Base-by-base conservation (phyloP, 2,329 filamentous ascomycete species). In the Cryphonectria japonica region DNA sequence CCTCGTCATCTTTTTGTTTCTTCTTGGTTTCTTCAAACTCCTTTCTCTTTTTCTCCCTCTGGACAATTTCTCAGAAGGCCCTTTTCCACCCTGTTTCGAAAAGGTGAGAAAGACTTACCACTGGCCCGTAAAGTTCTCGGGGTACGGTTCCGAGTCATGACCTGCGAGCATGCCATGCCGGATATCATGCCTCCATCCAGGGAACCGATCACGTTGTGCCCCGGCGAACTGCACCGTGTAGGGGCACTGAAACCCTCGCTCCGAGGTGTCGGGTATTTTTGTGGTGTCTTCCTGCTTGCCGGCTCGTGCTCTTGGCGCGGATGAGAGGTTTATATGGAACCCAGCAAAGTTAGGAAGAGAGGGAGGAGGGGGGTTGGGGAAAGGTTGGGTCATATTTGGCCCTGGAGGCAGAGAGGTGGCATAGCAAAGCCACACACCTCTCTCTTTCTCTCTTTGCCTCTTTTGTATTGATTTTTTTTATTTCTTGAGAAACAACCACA, bases 51-150 rank as follows among this genome's bases (percentile, higher is more conserved):
- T 37, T 39, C 37, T 39, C 37, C 26, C 16, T 60, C 13, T 59
- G 1, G 26, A 60, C 9, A 14, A 13, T 29, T 29, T 14, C 32
- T 14, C 3, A 34, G 16, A 32, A 60, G 32, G 2, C 11, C 57
- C 34, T 6, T 34, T 14, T 39, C 32, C 9, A 1, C 37, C 37
- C 37, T 39, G 11, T 39, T 39, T 3, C 37, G 9, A 39, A 11
- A 26, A 57, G 22, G 16, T 16, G 26, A 11, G 32, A 1, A 32
- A 39, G 26, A 61, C 66, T 61, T 67, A 67, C 66, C 71, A 72
- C 46, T 68, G 59, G 66, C 71, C 71, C 4, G 52, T 66, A 62
- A 72, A 72, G 22, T 66, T 39, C 5, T 65, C 60, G 0, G 71
- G 69, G 22, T 71, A 68, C n/a, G 41, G 60, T 7, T 61, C 71